Percentiles rank a stretch among this genome's conserved stretches.
These are phyloP conservation scores for Nicotiana undulata DNA, from an alignment of 257 asterid species.

Conservation along the genomic window DNA sequence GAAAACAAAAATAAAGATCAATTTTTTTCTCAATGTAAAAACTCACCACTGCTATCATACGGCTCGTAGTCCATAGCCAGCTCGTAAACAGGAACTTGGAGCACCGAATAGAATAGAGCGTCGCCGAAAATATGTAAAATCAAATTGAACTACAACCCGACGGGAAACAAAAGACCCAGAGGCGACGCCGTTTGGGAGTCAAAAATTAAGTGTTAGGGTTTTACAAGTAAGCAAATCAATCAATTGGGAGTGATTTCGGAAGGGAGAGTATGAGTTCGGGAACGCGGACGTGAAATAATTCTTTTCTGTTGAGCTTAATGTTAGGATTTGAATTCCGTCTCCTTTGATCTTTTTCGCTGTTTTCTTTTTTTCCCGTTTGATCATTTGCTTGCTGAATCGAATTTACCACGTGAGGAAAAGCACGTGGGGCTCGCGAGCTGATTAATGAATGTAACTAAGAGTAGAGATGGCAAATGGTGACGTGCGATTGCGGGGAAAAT, in stretches of 20 bases:
- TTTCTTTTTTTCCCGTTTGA: neutral
- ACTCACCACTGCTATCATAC: slow-evolving; percentile 70
- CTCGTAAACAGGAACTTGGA: slow-evolving; percentile 13
- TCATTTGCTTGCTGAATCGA: neutral
- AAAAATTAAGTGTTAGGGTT: slow-evolving; percentile 9
- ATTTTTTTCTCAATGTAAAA: neutral
- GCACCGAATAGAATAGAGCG: neutral
- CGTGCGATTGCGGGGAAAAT: no score
- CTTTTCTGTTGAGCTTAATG: slow-evolving; percentile 21
- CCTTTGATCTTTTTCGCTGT: neutral
- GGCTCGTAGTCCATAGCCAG: slow-evolving; percentile 64
- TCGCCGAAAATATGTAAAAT: neutral
- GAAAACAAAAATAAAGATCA: neutral
- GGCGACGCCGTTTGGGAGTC: neutral
- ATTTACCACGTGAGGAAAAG: neutral
- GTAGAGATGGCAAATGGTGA: no score
- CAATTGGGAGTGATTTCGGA: slow-evolving; percentile 19
- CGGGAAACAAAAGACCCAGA: no score
- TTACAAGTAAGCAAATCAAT: slow-evolving; percentile 18
- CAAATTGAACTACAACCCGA: neutral
- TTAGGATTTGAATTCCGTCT: slow-evolving; percentile 44
- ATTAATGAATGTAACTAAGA: no score
- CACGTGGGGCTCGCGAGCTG: no score
- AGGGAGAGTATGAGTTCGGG: slow-evolving; percentile 12
- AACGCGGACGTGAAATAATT: slow-evolving; percentile 51